Evolutionary conservation across 331 rosid species (phyloP), one percentile per base, ranked within the genome.

Genomic region (Prunus yedoensis): DNA sequence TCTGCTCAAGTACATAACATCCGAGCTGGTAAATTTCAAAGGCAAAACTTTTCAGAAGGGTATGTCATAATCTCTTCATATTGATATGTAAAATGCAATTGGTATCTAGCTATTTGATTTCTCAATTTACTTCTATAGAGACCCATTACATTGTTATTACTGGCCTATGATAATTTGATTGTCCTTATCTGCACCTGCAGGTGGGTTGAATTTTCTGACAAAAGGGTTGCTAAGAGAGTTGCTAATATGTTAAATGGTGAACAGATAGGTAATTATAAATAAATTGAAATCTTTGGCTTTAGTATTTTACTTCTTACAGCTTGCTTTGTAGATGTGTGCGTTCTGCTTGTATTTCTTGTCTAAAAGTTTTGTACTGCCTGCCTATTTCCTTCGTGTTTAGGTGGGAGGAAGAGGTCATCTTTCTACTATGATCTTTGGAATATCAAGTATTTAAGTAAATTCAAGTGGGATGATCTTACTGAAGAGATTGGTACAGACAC

Each of bases 401-500:
- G 98, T 72, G 98, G 98, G 52, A 94, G 66, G 85, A 94, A 91
- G 86, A 91, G 92, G 75, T 91, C 95, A 9, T 68, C 91, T n/a
- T 90, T 94, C 85, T 87, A 86, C 79, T 83, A 86, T 75, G 98
- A 94, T 81, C 85, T 91, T 77, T 94, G 98, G 98, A 94, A 90
- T 83, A 90, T 94, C 85, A 94, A 91, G 80, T 94, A 94, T 78
- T 85, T 91, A 51, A 90, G 97, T 82, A 90, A 91, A 82, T 91
- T 91, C 87, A 94, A 94, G 89, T 94, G 97, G 98, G 96, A 91
- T 79, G 89, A 94, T 85, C 89, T 94, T 71, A 87, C 91, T 18
- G 91, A 86, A 85, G 98, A 91, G 87, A 85, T 85, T 35, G 97
- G 98, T 91, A 83, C 35, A 53, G 25, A 58, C n/a, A 76, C 69